Conservation (phyloP, 768 basidiomycete species). For the Tulasnella sp. region DNA sequence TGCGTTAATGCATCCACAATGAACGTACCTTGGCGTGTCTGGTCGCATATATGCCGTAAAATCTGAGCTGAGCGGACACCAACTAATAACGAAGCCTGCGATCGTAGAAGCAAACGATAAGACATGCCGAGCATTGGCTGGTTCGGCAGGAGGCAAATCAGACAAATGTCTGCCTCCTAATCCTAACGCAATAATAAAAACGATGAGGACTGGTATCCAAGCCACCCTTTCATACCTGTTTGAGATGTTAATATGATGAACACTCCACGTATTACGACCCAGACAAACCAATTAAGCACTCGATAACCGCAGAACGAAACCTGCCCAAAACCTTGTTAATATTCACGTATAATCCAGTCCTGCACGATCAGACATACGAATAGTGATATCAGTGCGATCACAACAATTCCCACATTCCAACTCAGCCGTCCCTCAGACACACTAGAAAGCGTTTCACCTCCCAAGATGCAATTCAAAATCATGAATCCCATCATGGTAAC, state of each 20-base stretch:
- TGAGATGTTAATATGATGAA: neutral
- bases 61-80: constrained; percentile 48
- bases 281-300: constrained; percentile 42
- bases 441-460: constrained; percentile 51
- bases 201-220: constrained; percentile 68
- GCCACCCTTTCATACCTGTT: constrained; percentile 56
- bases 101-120: constrained; percentile 56
- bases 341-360: neutral
- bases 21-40: constrained; percentile 40
- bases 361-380: constrained; percentile 25
- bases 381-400: constrained; percentile 57
- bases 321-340: constrained; percentile 22
- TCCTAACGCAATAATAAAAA: constrained; percentile 56
- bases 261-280: neutral
- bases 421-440: constrained; percentile 39
- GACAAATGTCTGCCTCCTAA: constrained; percentile 59
- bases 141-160: constrained; percentile 34
- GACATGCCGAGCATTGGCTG: constrained; percentile 42
- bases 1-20: neutral
- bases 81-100: constrained; percentile 62
- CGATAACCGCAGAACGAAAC: constrained; percentile 55
- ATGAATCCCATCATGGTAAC: constrained; percentile 50
- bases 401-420: constrained; percentile 64
- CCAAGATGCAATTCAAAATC: constrained; percentile 53
- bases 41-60: constrained; percentile 60